Base-by-base conservation (phyloP, 1,284 basidiomycete species). In the Amylostereum chailletii region DNA sequence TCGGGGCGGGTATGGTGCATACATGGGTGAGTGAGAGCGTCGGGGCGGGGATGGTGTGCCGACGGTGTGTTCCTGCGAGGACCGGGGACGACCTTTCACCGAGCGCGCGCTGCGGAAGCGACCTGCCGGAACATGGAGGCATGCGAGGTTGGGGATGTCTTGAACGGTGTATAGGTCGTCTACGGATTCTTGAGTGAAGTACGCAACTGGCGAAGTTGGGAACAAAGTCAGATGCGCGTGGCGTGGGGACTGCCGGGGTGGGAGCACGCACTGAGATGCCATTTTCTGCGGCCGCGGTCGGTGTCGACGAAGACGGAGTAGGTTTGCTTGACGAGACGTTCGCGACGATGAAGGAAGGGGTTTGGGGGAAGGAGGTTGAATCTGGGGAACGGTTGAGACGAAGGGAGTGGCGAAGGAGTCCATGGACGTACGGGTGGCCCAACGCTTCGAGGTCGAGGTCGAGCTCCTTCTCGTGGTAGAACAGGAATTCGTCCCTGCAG, bases 251-350 rank as follows among this genome's bases (percentile, higher is more conserved):
- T 38, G 31, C 36, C 34, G 34, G 42, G 49, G 50, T 48, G 47
- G 51, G 51, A 48, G 51, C 9, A 68, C 82, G 51, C 60, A 87
- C 85, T 88, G 34, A 89, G 70, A 57, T 89, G 86, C 86, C 86
- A 87, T 59, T 89, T 89, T 54, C 81, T 74, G 53, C 76, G 74
- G 33, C 83, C 83, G 50, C 71, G 66, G 26, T 70, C 57, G 3
- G 78, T 80, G 33, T 83, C 73, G 39, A 86, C 81, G 55, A 74
- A 83, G 33, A 86, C 84, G 5, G 86, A 88, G 59, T 86, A 89
- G 0, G 86, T 89, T 64, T 89, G 86, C 60, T 89, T 89, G 50
- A 86, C 75, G 33, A 89, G 71, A 40, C 73, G 70, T 40, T 76
- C 73, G 49, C 79, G 71, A 32, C 37, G 34, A 47, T 39, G 37